A percentile compares a stretch with the other conserved stretches of the same genome.
phyloP scores from a whole-genome alignment of 164 flowering plant species.

The Warburgia ugandensis region DNA sequence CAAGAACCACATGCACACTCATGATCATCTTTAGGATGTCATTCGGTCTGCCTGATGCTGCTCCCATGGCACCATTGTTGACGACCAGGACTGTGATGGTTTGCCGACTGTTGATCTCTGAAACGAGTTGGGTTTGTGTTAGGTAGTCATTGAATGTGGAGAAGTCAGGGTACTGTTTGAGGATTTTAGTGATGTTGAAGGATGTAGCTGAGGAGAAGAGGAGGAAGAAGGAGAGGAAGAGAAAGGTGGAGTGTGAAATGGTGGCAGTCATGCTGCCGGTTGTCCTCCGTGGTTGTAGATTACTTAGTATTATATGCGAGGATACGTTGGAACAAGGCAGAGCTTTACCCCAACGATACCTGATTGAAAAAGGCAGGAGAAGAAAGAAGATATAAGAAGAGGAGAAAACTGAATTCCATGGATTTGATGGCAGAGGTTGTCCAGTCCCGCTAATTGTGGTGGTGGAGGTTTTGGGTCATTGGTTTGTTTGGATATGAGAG shows the following conservation, averaged over 20 bases:
- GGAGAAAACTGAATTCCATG: no score
- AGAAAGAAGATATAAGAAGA: no score
- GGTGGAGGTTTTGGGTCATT: not conserved
- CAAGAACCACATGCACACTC: slow-evolving; percentile 51
- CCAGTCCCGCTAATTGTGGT: not conserved
- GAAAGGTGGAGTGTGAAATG: not conserved
- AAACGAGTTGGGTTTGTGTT: slow-evolving; percentile 30
- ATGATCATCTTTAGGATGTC: slow-evolving; percentile 28
- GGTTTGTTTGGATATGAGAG: not conserved
- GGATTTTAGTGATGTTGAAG: slow-evolving; percentile 60
- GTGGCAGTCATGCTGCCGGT: no score
- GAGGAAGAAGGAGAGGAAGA: slow-evolving; percentile 17
- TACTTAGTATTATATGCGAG: not conserved
- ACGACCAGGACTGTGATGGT: slow-evolving; percentile 70
- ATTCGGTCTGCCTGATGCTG: slow-evolving; percentile 16
- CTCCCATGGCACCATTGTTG: slow-evolving; percentile 16
- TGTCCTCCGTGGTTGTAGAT: no score
- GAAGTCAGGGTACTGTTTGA: slow-evolving; percentile 36
- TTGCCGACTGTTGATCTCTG: slow-evolving; percentile 38
- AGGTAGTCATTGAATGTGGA: slow-evolving; percentile 44
- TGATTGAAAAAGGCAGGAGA: not conserved
- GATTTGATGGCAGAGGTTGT: not conserved
- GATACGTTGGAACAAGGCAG: not conserved
- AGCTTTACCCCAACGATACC: not conserved
- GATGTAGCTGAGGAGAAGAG: slow-evolving; percentile 22